These are phyloP conservation scores for Penicillium alfredii DNA, from an alignment of 495 filamentous ascomycete species.

Conservation along the genomic window DNA sequence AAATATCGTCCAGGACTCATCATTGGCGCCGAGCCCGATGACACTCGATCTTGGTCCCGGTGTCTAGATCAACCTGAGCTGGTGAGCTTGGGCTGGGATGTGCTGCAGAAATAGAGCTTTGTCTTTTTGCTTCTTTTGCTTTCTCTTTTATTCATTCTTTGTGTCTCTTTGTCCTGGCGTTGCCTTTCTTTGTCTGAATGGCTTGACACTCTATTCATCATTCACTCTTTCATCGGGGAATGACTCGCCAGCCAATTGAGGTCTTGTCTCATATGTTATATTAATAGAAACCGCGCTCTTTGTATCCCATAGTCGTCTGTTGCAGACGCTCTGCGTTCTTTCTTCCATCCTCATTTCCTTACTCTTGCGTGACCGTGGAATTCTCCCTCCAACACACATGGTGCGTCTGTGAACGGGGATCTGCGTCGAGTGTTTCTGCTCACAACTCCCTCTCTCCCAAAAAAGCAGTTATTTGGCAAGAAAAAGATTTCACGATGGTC, in stretches of 20 bases:
- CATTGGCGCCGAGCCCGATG: slow-evolving; percentile 1
- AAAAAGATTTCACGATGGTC: slow-evolving; percentile 18
- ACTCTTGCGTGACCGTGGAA: no score
- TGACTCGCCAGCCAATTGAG: no score
- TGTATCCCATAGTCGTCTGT: slow-evolving; percentile 5
- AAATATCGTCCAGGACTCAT: background rate
- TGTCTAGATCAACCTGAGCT: background rate
- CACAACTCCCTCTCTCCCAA: background rate
- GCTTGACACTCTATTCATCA: no score
- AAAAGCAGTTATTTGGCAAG: background rate
- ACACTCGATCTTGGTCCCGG: slow-evolving; percentile 3
- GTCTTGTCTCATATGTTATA: slow-evolving; percentile 5
- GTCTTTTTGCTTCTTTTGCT: slow-evolving; percentile 2
- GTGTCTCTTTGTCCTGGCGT: no score
- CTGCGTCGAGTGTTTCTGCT: no score
- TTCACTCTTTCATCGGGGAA: slow-evolving; percentile 5
- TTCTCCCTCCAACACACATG: no score
- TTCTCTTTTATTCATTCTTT: slow-evolving; percentile 3
- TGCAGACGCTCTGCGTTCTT: no score
- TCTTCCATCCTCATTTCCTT: no score
- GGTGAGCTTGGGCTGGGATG: background rate
- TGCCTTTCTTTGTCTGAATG: slow-evolving; percentile 4
- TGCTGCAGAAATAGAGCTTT: slow-evolving; percentile 8
- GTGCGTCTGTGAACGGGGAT: no score
- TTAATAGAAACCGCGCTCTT: slow-evolving; percentile 14